Evolutionary conservation across 1,284 basidiomycete genomes (phyloP).

Genomic region (Leucoagaricus sp.): DNA sequence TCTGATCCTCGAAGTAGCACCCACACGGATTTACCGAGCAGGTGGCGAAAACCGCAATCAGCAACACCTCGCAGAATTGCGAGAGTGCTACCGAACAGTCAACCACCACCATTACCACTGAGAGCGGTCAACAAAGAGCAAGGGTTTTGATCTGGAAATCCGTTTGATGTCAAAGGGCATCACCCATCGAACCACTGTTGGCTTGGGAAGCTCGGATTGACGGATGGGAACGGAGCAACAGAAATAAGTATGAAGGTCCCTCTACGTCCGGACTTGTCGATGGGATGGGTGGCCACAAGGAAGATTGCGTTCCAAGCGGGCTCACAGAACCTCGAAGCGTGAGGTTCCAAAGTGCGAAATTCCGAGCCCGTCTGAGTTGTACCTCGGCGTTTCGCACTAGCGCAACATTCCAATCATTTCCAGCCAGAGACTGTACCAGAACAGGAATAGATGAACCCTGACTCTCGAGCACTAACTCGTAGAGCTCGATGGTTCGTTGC

Average conservation of each 20-base stretch:
- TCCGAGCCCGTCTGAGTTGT: background rate
- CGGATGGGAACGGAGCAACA: slow-evolving; percentile 3
- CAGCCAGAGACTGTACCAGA: background rate
- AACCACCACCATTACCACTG: background rate
- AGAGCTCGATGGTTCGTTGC: background rate
- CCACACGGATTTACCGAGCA: background rate
- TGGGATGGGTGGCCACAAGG: background rate
- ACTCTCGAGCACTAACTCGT: background rate
- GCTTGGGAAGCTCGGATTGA: background rate
- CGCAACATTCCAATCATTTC: background rate
- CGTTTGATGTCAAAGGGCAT: background rate
- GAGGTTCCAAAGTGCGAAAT: background rate
- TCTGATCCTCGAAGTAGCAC: background rate
- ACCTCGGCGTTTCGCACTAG: background rate
- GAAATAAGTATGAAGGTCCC: background rate
- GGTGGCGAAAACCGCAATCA: background rate
- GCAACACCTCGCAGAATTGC: background rate
- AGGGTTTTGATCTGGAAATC: background rate
- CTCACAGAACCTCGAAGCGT: slow-evolving; percentile 4
- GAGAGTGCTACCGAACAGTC: background rate
- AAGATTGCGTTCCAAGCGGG: background rate
- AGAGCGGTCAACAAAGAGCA: background rate
- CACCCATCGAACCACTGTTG: background rate
- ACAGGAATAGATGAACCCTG: background rate
- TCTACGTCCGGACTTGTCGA: slow-evolving; percentile 6